Base-by-base conservation (phyloP, 1,139 yeast species). In the Pneumocystis wakefieldiae region DNA sequence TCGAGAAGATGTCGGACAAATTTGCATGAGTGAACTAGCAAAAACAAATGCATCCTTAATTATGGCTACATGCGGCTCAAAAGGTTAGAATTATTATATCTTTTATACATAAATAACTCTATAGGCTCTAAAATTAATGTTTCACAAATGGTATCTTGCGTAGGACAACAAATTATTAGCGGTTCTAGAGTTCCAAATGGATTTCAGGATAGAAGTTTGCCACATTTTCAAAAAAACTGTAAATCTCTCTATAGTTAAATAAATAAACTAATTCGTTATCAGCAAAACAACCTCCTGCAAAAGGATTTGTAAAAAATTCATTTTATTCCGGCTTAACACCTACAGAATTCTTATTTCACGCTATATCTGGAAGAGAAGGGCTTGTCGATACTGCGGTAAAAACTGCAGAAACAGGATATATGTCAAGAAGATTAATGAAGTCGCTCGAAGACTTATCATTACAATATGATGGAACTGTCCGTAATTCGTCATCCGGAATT, bases 101-200 rank as follows among this genome's bases (percentile, higher is more conserved):
- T 19, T 57, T 10, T 29, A 48, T 12, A 10, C 24, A 57, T 57
- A 57, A 57, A 19, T 37, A 39, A 37, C n/a, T 5, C 12, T 12
- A 37, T 57, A 57, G 59, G 98, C 75, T 92, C 98, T 57, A 90
- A 97, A 0, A 82, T 94, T 68, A 94, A 94, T 75, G 98, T 94
- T 59, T 92, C 98, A 12, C 99, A 94, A 77, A 94, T 94, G 99
- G 98, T 94, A 80, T 98, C 99, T 0, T 97, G 94, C 73, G 99
- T 94, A 61, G 99, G 99, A 65, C 99, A 94, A 76, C 99, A 94
- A 75, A 94, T 94, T 78, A 94, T 94, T 70, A 85, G 96, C 4
- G 99, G 99, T 75, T 87, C 88, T 73, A 96, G 99, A 81, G 98
- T 94, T 69, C 98, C 98, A 28, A 96, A 94, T 80, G 99, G 99